phyloP scores from a whole-genome alignment of 208 protist genomes.

The Trypanosoma platydactyli region DNA sequence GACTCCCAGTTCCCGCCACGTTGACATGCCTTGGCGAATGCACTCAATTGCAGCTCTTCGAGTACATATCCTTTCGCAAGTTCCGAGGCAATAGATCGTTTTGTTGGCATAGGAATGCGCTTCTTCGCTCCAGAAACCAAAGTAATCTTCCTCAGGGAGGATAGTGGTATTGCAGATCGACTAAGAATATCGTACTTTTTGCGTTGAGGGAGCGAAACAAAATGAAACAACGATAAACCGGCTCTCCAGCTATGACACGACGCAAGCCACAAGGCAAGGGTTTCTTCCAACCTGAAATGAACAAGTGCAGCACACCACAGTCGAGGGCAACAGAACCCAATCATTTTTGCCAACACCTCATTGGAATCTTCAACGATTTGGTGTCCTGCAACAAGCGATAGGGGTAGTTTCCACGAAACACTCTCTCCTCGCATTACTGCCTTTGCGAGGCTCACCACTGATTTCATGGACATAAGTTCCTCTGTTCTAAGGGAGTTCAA shows the following conservation, averaged over 20 bases:
- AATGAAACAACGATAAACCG: conserved; percentile 26
- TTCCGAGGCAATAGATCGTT: conserved; percentile 34
- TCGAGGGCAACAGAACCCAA: conserved; percentile 49
- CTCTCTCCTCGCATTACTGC: conserved; percentile 19
- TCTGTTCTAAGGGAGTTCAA: conserved; percentile 8
- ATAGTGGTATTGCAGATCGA: conserved; percentile 31
- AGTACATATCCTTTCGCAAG: conserved; percentile 51
- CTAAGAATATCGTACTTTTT: conserved; percentile 40
- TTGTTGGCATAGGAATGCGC: conserved; percentile 20
- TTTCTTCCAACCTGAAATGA: conserved; percentile 20
- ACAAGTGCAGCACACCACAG: conserved; percentile 44
- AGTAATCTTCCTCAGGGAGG: conserved; percentile 21
- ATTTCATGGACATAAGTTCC: conserved; percentile 5
- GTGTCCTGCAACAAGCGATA: conserved; percentile 27
- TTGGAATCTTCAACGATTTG: conserved; percentile 46
- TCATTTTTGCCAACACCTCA: conserved; percentile 44
- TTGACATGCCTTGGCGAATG: conserved; percentile 44
- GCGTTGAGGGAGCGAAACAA: conserved; percentile 3
- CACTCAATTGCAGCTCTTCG: conserved; percentile 72
- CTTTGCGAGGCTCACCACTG: conserved; percentile 22
- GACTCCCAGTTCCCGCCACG: conserved; percentile 45
- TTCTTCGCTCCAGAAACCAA: conserved; percentile 20
- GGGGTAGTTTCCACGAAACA: conserved; percentile 38
- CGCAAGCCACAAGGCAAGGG: conserved; percentile 44
- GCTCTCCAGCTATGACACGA: conserved; percentile 51